Evolutionary conservation across 129 eudicot species (phyloP).

Genomic region (Lactuca sativa): DNA sequence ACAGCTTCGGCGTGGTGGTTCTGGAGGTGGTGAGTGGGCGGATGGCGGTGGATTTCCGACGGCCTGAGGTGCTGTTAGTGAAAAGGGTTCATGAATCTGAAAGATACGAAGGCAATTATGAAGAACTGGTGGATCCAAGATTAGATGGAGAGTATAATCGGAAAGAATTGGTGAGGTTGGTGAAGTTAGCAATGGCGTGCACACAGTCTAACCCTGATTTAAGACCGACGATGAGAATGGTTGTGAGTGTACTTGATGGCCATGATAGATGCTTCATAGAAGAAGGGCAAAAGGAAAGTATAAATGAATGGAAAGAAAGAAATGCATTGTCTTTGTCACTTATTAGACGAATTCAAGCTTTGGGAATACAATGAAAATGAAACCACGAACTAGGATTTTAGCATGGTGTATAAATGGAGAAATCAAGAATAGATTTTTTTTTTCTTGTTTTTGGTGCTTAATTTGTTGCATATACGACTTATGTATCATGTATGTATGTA

Average conservation of each 20-base stretch:
- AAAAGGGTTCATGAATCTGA: constrained; percentile 52
- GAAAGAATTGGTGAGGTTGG: constrained; percentile 57
- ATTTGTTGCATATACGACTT: background rate
- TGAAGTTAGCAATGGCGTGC: constrained; percentile 77
- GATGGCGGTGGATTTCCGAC: constrained; percentile 80
- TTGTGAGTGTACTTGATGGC: constrained; percentile 79
- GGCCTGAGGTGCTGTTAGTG: constrained; percentile 57
- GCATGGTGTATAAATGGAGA: background rate
- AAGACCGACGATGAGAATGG: constrained; percentile 73
- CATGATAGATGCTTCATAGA: constrained; percentile 51
- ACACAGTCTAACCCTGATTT: constrained; percentile 64
- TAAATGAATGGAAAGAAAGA: constrained; percentile 64
- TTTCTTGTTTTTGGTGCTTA: background rate
- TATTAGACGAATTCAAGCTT: constrained; percentile 68
- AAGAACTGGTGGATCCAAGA: constrained; percentile 62
- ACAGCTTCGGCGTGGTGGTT: constrained; percentile 87
- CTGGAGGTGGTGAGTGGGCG: constrained; percentile 80
- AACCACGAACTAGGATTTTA: background rate
- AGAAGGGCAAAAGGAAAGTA: constrained; percentile 44
- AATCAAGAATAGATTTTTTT: background rate
- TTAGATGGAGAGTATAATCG: constrained; percentile 60
- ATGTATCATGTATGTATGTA: background rate
- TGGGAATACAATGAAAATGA: constrained; percentile 65
- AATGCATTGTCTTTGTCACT: constrained; percentile 53
- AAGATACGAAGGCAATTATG: constrained; percentile 37